Evolutionary conservation across 176 grass and related monocot species (phyloP).

Genomic region (Aegilops bicornis): DNA sequence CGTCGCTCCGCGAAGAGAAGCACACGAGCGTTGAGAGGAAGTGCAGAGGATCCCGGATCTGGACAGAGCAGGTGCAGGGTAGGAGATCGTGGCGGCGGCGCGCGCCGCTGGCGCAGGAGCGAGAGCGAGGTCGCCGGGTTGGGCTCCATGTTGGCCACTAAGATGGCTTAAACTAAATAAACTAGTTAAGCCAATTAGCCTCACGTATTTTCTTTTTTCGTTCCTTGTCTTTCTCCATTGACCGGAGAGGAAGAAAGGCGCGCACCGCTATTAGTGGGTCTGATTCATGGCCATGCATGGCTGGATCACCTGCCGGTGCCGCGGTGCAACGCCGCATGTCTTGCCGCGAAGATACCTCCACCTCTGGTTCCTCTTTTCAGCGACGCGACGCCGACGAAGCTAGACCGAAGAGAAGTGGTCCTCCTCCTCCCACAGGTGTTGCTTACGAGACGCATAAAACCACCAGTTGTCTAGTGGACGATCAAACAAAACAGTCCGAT

Average conservation of each 20-base stretch:
- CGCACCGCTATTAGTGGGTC: not conserved
- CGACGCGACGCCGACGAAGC: slow-evolving; percentile 1
- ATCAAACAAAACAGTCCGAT: not conserved
- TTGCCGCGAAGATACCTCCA: not conserved
- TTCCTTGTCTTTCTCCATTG: slow-evolving; percentile 11
- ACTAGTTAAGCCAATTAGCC: not conserved
- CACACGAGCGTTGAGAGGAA: too few relatives aligned
- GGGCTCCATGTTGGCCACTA: too few relatives aligned
- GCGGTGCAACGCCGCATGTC: too few relatives aligned
- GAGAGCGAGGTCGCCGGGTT: too few relatives aligned
- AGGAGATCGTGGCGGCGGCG: too few relatives aligned
- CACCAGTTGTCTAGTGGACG: not conserved
- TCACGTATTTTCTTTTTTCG: not conserved
- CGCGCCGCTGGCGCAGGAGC: too few relatives aligned
- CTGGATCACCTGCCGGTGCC: not conserved
- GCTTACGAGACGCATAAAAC: not conserved
- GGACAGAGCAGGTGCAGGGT: too few relatives aligned
- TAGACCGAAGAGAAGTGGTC: not conserved
- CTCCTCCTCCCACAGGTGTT: not conserved
- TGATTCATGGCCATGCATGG: slow-evolving; percentile 9
- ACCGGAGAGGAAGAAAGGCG: not conserved
- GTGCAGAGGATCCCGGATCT: too few relatives aligned
- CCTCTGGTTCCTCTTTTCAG: not conserved
- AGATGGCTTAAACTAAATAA: not conserved
- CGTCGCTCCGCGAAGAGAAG: too few relatives aligned